phyloP scores from a whole-genome alignment of 805 yeast genomes.

The Barnettozyma vustinii region DNA sequence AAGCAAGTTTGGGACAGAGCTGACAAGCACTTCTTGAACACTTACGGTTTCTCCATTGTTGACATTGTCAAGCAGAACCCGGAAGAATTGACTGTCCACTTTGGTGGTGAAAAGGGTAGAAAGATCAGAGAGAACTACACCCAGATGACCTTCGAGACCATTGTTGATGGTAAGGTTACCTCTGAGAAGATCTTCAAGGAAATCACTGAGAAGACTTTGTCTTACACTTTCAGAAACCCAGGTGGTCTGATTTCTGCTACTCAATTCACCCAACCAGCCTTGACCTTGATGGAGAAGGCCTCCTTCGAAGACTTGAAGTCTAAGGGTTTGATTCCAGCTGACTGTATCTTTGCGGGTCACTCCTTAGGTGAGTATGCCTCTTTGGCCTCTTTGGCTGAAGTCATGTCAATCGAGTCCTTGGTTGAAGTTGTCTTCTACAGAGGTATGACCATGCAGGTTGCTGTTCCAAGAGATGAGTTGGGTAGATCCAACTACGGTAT shows the following conservation, averaged over 20 bases:
- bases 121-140: conserved; percentile 90
- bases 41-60: conserved; percentile 95
- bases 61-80: conserved; percentile 96
- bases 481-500: conserved; percentile 99
- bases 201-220: conserved; percentile 73
- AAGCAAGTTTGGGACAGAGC: conserved; percentile 97
- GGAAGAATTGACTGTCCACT: conserved; percentile 88
- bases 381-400: conserved; percentile 92
- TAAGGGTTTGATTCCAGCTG: conserved; percentile 91
- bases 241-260: conserved; percentile 96
- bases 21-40: conserved; percentile 83
- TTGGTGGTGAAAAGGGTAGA: conserved; percentile 98
- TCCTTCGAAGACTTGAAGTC: conserved; percentile 96
- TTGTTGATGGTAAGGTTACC: conserved; percentile 75
- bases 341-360: conserved; percentile 97
- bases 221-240: conserved; percentile 86
- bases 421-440: conserved; percentile 98
- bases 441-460: conserved; percentile 99
- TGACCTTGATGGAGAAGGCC: conserved; percentile 98
- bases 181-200: conserved; percentile 95
- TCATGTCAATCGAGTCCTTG: conserved; percentile 95
- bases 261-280: conserved; percentile 98
- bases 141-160: conserved; percentile 96
- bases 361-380: conserved; percentile 99
- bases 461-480: conserved; percentile 91